phyloP scores from a whole-genome alignment of 805 yeast species.

The Candida berthetii region DNA sequence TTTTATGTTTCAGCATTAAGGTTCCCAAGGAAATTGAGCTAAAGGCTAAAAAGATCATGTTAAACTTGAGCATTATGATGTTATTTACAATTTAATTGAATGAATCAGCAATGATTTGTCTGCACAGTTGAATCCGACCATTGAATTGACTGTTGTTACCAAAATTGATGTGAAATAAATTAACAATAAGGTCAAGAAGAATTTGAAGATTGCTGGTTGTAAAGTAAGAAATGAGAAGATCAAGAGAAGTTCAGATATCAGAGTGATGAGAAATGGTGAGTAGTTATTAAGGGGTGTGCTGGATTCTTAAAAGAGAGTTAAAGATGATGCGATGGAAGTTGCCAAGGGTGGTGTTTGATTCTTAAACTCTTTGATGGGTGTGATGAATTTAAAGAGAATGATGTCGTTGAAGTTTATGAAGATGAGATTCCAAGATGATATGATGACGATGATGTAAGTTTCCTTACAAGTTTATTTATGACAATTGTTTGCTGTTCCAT shows the following conservation, averaged over 20 bases:
- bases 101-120: slow-evolving; percentile 67
- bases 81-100: slow-evolving; percentile 85
- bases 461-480: too few relatives aligned
- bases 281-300: slow-evolving; percentile 54
- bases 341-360: slow-evolving; percentile 92
- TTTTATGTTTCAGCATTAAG: slow-evolving; percentile 73
- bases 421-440: slow-evolving; percentile 50
- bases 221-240: slow-evolving; percentile 67
- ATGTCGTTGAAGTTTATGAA: slow-evolving; percentile 67
- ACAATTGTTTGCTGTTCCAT: too few relatives aligned
- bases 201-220: slow-evolving; percentile 78
- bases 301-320: slow-evolving; percentile 71
- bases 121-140: slow-evolving; percentile 53
- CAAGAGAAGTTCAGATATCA: slow-evolving; percentile 49
- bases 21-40: slow-evolving; percentile 52
- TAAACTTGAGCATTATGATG: slow-evolving; percentile 56
- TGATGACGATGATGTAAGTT: too few relatives aligned
- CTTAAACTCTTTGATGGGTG: slow-evolving; percentile 60
- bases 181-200: slow-evolving; percentile 47
- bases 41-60: slow-evolving; percentile 54
- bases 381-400: slow-evolving; percentile 70
- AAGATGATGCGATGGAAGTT: slow-evolving; percentile 72
- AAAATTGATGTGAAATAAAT: slow-evolving; percentile 67
- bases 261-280: slow-evolving; percentile 46
- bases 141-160: slow-evolving; percentile 59